Conservation (phyloP, 176 grass and related monocot species). For the Carex kokanica region DNA sequence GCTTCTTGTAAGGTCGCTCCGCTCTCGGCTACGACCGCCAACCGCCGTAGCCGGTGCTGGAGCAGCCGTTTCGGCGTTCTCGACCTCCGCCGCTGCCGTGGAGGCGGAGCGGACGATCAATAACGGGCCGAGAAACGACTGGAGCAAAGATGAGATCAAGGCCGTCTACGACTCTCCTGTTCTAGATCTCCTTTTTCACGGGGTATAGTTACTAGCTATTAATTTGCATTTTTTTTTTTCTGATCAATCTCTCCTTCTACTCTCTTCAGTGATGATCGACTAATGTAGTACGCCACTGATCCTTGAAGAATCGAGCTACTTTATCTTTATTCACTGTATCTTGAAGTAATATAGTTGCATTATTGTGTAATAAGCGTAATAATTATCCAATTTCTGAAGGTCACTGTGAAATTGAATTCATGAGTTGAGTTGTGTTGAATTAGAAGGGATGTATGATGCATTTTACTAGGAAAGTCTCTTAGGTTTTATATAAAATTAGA, state of each 20-base stretch:
- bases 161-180: conserved; percentile 80
- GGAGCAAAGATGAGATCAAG: conserved; percentile 78
- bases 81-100: conserved; percentile 47
- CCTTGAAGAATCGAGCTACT: too few relatives aligned
- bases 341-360: background rate
- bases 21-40: conserved; percentile 35
- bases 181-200: conserved; percentile 93
- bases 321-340: too few relatives aligned
- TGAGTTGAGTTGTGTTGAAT: background rate
- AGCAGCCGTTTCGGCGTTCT: conserved; percentile 28
- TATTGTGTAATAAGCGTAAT: background rate
- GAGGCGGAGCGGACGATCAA: conserved; percentile 67
- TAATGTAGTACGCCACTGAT: background rate
- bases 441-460: background rate
- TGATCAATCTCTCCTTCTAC: background rate
- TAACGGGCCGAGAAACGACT: conserved; percentile 74
- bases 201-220: conserved; percentile 33
- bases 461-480: background rate
- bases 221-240: background rate
- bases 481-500: background rate
- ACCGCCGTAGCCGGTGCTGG: background rate
- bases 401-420: background rate
- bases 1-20: conserved; percentile 54
- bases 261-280: background rate
- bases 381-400: background rate